Conservation (phyloP, 179 eudicot genomes). For the Amaranthus tricolor region DNA sequence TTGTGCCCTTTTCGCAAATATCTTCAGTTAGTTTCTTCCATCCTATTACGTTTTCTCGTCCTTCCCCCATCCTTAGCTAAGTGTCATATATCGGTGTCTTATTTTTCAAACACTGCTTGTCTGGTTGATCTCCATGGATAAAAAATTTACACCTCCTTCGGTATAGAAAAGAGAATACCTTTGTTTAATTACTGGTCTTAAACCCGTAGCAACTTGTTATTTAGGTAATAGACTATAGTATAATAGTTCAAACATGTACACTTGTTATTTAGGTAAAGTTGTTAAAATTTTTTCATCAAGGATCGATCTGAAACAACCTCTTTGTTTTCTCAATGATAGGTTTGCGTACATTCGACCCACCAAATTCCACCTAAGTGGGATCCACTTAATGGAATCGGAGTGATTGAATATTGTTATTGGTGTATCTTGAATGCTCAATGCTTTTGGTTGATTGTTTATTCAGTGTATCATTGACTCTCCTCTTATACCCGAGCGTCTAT, state of each 20-base stretch:
- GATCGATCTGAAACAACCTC: no score
- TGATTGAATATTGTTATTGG: no score
- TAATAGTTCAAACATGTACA: no score
- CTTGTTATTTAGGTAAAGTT: no score
- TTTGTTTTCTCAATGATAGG: no score
- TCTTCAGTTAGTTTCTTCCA: conserved; percentile 57
- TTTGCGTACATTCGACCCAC: no score
- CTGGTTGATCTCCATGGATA: background rate
- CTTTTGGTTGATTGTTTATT: background rate
- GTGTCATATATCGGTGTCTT: background rate
- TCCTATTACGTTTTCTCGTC: background rate
- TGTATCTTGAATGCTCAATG: background rate
- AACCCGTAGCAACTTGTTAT: background rate
- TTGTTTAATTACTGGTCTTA: background rate
- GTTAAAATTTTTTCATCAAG: no score
- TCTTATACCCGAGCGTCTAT: background rate
- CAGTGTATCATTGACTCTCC: background rate
- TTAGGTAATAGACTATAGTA: no score
- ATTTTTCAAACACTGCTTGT: background rate
- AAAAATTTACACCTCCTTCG: background rate
- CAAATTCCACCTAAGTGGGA: no score
- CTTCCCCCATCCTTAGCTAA: background rate
- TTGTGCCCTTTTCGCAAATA: conserved; percentile 94
- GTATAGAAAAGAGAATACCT: no score
- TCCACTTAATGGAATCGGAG: no score